These are phyloP conservation scores for Entomortierella chlamydospora DNA, from an alignment of 192 early-diverging fungal genomes.

Conservation along the genomic window DNA sequence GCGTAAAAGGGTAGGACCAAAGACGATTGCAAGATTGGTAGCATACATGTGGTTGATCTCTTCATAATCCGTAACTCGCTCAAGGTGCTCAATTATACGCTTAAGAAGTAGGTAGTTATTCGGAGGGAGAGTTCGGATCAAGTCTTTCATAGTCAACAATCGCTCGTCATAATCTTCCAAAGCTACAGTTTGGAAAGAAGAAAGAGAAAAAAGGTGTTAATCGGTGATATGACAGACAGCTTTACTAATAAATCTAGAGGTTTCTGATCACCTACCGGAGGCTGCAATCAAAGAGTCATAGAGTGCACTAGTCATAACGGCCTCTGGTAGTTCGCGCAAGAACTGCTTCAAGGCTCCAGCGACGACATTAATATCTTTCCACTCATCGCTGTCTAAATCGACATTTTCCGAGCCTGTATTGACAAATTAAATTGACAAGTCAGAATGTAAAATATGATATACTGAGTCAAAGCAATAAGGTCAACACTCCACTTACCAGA, in stretches of 20 bases:
- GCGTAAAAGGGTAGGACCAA: constrained; percentile 90
- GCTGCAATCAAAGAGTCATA: constrained; percentile 87
- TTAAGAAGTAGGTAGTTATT: constrained; percentile 76
- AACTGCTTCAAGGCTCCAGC: constrained; percentile 95
- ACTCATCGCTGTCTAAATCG: constrained; percentile 68
- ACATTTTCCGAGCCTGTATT: constrained; percentile 54
- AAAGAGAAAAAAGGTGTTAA: constrained; percentile 4
- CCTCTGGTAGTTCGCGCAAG: constrained; percentile 93
- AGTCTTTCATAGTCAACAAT: constrained; percentile 75
- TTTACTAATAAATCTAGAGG: too few relatives aligned
- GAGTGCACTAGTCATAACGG: constrained; percentile 86
- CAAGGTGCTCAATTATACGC: constrained; percentile 77
- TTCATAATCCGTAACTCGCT: constrained; percentile 80
- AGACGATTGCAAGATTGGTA: constrained; percentile 93
- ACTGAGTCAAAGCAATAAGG: too few relatives aligned
- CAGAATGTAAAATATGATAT: too few relatives aligned
- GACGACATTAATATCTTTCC: constrained; percentile 83
- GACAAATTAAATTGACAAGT: too few relatives aligned
- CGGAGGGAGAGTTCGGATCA: constrained; percentile 70
- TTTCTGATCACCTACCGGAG: constrained; percentile 57
- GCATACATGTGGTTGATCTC: constrained; percentile 91
- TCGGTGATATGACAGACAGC: too few relatives aligned
- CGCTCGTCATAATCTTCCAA: constrained; percentile 78
- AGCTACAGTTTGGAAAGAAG: constrained; percentile 51
- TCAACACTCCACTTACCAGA: constrained; percentile 58